These are phyloP conservation scores for Pichia sp. DNA, from an alignment of 1,139 yeast genomes.

Conservation along the genomic window DNA sequence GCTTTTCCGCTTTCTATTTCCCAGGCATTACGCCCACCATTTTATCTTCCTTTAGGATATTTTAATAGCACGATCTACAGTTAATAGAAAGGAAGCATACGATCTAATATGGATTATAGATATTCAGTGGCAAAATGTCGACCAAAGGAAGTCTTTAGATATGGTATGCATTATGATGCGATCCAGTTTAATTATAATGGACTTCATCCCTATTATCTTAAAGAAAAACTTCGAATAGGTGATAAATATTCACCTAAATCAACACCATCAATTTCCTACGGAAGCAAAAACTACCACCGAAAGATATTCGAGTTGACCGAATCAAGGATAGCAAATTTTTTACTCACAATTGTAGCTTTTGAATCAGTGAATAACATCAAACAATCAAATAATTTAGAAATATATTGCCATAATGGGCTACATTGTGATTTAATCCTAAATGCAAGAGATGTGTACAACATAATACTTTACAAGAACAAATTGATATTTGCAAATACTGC, in stretches of 20 bases:
- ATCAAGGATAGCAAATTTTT: slow-evolving; percentile 12
- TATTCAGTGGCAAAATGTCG: neutral
- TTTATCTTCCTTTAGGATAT: no score
- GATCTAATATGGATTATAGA: no score
- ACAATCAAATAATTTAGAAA: slow-evolving; percentile 3
- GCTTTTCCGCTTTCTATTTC: no score
- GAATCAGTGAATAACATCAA: slow-evolving; percentile 5
- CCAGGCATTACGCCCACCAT: no score
- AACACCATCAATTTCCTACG: neutral
- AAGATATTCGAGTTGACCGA: neutral
- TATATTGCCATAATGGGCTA: slow-evolving; percentile 22
- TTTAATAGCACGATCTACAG: no score
- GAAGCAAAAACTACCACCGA: neutral
- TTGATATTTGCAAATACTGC: slow-evolving; percentile 18
- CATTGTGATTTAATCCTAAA: slow-evolving; percentile 16
- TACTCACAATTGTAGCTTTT: slow-evolving; percentile 15
- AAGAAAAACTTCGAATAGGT: slow-evolving; percentile 4
- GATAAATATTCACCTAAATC: neutral
- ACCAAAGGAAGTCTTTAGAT: slow-evolving; percentile 10
- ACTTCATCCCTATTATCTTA: slow-evolving; percentile 5
- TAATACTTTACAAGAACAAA: slow-evolving; percentile 17
- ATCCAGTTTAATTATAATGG: slow-evolving; percentile 5
- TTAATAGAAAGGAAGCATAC: no score
- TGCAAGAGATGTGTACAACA: slow-evolving; percentile 14
- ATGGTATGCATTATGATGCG: neutral